Conservation (phyloP, 805 yeast species). For the Ogataea sp. region DNA sequence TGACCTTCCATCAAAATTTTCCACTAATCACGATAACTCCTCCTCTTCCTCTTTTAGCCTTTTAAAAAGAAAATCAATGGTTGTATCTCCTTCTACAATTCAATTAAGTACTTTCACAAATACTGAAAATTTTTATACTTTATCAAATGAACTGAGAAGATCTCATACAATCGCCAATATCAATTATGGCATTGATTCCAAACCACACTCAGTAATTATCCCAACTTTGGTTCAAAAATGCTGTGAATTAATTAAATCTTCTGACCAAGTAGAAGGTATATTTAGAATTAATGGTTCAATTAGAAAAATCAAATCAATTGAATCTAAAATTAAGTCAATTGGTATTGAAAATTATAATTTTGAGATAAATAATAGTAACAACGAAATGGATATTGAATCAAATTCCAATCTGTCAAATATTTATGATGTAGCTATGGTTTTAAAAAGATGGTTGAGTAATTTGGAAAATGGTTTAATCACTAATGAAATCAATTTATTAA, state of each 20-base stretch:
- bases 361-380: conserved; percentile 4
- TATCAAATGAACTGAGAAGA: conserved; percentile 16
- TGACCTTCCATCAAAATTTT: no score
- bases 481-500: conserved; percentile 12
- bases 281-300: conserved; percentile 29
- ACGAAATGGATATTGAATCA: conserved; percentile 9
- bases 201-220: conserved; percentile 11
- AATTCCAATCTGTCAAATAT: conserved; percentile 13
- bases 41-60: not conserved
- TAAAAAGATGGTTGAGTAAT: conserved; percentile 27
- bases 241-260: conserved; percentile 17
- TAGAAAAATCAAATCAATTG: conserved; percentile 23
- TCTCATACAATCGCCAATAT: conserved; percentile 1
- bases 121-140: conserved; percentile 5
- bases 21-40: not conserved
- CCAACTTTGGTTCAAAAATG: conserved; percentile 26
- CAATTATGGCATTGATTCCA: conserved; percentile 4
- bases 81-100: not conserved
- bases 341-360: conserved; percentile 15
- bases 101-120: not conserved
- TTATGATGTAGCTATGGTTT: conserved; percentile 29
- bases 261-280: conserved; percentile 25
- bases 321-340: conserved; percentile 11
- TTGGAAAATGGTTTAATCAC: conserved; percentile 24
- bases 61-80: not conserved